Evolutionary conservation across 2,329 filamentous ascomycete genomes (phyloP), one percentile per base, ranked within the genome.

Genomic region (Pyricularia grisea): DNA sequence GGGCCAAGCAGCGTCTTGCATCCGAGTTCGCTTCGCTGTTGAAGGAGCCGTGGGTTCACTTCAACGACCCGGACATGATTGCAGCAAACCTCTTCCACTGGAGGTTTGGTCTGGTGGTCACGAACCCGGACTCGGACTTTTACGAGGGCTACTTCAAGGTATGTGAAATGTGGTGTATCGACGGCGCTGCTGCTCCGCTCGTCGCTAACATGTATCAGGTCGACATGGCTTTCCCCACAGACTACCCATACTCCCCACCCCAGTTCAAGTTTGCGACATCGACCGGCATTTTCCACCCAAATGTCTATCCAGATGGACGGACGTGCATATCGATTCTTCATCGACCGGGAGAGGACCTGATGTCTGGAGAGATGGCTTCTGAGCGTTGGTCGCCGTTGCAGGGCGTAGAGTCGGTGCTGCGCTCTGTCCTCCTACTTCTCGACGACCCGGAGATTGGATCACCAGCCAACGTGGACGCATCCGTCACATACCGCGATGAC

Each of bases 241-340:
- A 97, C 74, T 99, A 98, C 79, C 95, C 95, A 0, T 97, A 92
- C 81, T 85, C 87, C 61, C 94, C 94, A 31, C 94, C 94, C 30
- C 91, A 90, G 69, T 98, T 99, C 83, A 90, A 90, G 72, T 98
- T 99, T 81, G 78, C 88, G 23, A 28, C 25, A 7, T 28, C 60
- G 14, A 81, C 83, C 27, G 88, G 91, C 20, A 90, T 98, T 71
- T 93, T 88, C 81, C 94, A 99, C 78, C 94, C 94, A 3, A 99
- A 99, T 78, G 90, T 99, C 75, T 98, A 98, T 81, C 81, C 88
- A 6, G 92, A 97, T 78, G 94, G 94, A 74, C 90, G 90, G 73
- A 86, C 98, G 64, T 98, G 95, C 83, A 98, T 99, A 77, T 97
- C 94, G 65, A 99, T 99, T 75, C 88, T 99, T 12, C 94, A 99